phyloP scores from a whole-genome alignment of 257 asterid genomes.

The Nicotiana obtusifolia region DNA sequence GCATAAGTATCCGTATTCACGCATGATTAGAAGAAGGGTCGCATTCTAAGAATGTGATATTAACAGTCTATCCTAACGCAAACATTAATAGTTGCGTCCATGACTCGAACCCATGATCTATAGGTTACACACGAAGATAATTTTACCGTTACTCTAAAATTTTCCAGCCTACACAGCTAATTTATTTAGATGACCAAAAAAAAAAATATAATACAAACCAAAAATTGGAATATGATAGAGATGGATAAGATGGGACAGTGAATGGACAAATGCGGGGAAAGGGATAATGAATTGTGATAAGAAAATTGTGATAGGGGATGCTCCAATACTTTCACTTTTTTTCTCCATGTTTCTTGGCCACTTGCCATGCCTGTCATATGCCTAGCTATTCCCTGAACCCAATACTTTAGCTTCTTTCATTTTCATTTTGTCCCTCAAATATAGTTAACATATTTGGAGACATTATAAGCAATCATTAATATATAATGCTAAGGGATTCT shows the following conservation, averaged over 20 bases:
- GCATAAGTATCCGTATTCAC: too few relatives aligned
- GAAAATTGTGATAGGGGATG: slow-evolving; percentile 40
- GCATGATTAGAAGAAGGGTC: too few relatives aligned
- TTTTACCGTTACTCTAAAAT: too few relatives aligned
- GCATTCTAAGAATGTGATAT: too few relatives aligned
- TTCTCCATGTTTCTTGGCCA: slow-evolving; percentile 35
- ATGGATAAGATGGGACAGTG: not conserved
- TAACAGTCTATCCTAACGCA: too few relatives aligned
- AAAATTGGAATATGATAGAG: not conserved
- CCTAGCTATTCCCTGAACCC: not conserved
- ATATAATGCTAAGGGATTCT: not conserved
- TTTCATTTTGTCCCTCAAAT: not conserved
- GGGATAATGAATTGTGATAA: slow-evolving; percentile 22
- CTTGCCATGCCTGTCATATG: slow-evolving; percentile 21
- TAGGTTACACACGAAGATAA: too few relatives aligned
- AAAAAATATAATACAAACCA: not conserved
- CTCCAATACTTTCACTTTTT: not conserved
- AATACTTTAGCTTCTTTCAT: not conserved
- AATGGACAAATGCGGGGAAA: not conserved
- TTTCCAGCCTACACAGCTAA: not conserved
- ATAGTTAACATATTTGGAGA: not conserved
- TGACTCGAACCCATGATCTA: rapidly evolving
- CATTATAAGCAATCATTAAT: not conserved
- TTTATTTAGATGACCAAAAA: not conserved
- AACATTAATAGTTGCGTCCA: rapidly evolving